A percentile compares a stretch with the other conserved stretches of the same genome.
These are phyloP conservation scores for Coleophoma crateriformis DNA, from an alignment of 2,329 filamentous ascomycete species.

Conservation along the genomic window DNA sequence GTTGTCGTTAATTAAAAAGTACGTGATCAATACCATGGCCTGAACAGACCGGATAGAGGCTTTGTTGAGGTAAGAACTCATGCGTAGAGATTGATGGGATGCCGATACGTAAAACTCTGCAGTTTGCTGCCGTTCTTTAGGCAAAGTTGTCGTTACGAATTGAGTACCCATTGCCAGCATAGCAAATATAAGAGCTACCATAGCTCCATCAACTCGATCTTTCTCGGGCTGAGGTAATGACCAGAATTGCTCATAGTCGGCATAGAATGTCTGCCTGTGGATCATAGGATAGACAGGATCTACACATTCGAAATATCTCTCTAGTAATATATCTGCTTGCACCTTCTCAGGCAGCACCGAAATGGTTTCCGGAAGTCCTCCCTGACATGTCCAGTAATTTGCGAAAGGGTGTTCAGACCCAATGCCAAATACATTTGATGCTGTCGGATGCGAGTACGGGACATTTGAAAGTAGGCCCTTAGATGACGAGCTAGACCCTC, in stretches of 20 bases:
- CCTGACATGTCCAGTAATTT: constrained; percentile 80
- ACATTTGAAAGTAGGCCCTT: constrained; percentile 64
- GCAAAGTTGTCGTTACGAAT: constrained; percentile 55
- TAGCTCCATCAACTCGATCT: constrained; percentile 56
- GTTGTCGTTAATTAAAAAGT: constrained; percentile 83
- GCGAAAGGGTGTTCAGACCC: constrained; percentile 74
- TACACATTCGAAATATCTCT: constrained; percentile 62
- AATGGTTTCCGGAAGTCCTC: constrained; percentile 69
- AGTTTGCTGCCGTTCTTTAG: constrained; percentile 63
- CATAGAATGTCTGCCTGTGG: constrained; percentile 68
- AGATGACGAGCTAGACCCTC: constrained; percentile 30
- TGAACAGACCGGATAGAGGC: constrained; percentile 69
- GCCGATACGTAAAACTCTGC: constrained; percentile 80
- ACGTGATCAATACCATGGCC: constrained; percentile 76
- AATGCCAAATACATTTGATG: constrained; percentile 76
- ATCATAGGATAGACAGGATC: constrained; percentile 81
- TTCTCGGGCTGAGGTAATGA: constrained; percentile 52
- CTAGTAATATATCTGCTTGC: constrained; percentile 66
- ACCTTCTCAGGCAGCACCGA: constrained; percentile 69
- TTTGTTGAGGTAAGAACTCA: constrained; percentile 72
- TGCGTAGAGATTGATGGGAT: constrained; percentile 69
- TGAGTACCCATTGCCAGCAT: constrained; percentile 76
- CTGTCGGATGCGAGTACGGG: constrained; percentile 63
- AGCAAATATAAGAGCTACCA: constrained; percentile 69
- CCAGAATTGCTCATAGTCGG: constrained; percentile 78